These are phyloP conservation scores for Liriodendron chinense DNA, from an alignment of 164 flowering plant species.

Conservation along the genomic window DNA sequence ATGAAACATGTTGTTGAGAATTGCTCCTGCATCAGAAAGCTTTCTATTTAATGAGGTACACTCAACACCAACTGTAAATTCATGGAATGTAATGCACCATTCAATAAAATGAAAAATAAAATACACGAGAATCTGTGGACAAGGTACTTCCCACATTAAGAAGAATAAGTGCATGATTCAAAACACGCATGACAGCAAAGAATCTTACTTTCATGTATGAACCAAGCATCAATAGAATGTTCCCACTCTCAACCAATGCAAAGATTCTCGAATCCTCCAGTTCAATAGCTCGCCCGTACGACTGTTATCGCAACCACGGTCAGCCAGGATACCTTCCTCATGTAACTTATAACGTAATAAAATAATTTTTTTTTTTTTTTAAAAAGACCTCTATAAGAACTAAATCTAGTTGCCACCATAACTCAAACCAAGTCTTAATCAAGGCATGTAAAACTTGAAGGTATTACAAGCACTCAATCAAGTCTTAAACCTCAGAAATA, in stretches of 20 bases:
- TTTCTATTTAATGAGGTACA: too few relatives aligned
- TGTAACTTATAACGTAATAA: too few relatives aligned
- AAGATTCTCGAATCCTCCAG: conserved; percentile 69
- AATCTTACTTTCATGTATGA: conserved; percentile 68
- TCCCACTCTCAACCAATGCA: conserved; percentile 84
- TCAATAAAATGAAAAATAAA: not conserved
- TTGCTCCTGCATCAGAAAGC: too few relatives aligned
- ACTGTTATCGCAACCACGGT: conserved; percentile 37
- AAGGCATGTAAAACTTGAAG: too few relatives aligned
- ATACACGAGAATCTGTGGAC: not conserved
- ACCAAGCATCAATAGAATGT: conserved; percentile 72
- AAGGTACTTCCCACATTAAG: not conserved
- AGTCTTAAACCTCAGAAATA: not conserved
- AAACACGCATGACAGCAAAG: not conserved
- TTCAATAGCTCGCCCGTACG: conserved; percentile 89
- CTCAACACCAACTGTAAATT: too few relatives aligned
- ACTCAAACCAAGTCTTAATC: too few relatives aligned
- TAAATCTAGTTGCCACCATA: too few relatives aligned
- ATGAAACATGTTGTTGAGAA: too few relatives aligned
- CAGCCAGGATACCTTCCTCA: not conserved
- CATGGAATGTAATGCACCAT: not conserved
- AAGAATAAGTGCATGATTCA: not conserved
- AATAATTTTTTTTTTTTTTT: too few relatives aligned
- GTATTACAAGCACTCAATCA: too few relatives aligned
- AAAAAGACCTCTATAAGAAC: too few relatives aligned